Base-by-base conservation (phyloP, 2,329 filamentous ascomycete genomes). In the Cordyceps fumosorosea region DNA sequence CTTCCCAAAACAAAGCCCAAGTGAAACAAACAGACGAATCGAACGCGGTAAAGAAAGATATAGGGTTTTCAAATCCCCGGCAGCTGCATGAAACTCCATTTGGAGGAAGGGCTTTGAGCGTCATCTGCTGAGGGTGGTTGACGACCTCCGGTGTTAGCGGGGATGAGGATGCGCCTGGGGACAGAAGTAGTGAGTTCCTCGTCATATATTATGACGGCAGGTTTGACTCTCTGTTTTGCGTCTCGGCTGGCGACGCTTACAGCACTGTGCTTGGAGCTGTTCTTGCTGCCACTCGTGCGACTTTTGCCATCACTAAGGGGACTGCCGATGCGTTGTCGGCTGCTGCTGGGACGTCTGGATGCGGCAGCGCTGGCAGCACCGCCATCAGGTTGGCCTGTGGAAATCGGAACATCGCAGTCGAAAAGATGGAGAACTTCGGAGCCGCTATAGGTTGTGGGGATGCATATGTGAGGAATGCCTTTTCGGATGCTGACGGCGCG, bases 391-490 rank as follows among this genome's bases (percentile, higher is more conserved):
- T 65, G 66, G 53, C 53, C 63, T 3, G 44, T 50, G 5, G 44
- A 22, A 2, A 48, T 61, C 10, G 57, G 51, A 3, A 59, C 57
- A 32, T 64, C 62, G 29, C 58, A 52, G 20, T 64, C 62, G n/a
- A 60, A 61, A 56, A 69, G 59, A n/a, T 82, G 80, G 3, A 82
- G 84, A 79, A 86, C 83, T 67, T 88, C 85, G 63, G 80, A 84
- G 14, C 81, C 83, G 42, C 82, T 82, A 67, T 84, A 85, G 0
- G 81, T 85, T 2, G 83, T 85, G 6, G 83, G 83, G 45, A 86
- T 81, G 66, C 81, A 84, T 50, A 86, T 79, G 67, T 86, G 83
- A 22, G 81, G 81, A 40, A 85, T 73, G 0, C 76, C 77, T 40
- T 81, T 84, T 48, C 80, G 77, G 54, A 81, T 73, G 53, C 77